Evolutionary conservation across 352 stramenopile genomes (phyloP), one percentile per base, ranked within the genome.

Genomic region (Phytophthora sansomeana): DNA sequence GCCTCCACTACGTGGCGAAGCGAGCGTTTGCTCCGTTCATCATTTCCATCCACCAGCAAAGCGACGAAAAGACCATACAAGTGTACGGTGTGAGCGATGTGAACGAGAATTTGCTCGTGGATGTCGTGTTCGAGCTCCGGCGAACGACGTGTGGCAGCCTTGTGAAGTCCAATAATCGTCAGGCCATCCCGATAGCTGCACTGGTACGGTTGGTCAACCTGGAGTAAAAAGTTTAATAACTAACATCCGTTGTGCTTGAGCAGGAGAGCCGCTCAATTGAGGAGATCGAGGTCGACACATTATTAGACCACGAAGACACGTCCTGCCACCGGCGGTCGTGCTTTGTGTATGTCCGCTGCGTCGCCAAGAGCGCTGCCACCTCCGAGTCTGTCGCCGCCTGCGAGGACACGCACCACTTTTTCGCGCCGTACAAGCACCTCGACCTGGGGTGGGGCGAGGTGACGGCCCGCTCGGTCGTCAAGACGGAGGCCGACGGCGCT

Each of bases 1-100:
- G 81, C 35, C 72, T 96, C 28, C 88, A 95, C 55, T 90, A 93
- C 57, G 78, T 89, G 29, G 76, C 89, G 17, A 81, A 82, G 58
- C 80, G 82, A 9, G 72, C 80, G 17, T 94, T 90, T 74, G 82
- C 85, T 46, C 85, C 88, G 24, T 79, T 96, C 30, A 60, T 90
- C 26, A 35, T 92, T 26, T 83, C 80, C 21, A 63, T 82, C 6
- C 63, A 80, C 35, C 36, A 78, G 19, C 63, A 59, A n/a, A 16
- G 41, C 2, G 54, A 69, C n/a, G 58, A 46, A 6, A 38, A 57
- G 35, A 24, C n/a, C n/a, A 26, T 91, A 5, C 47, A 77, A 55
- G 46, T 87, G 8, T 68, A 75, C 16, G 78, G 63, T 6, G 72
- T 91, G 33, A 91, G 79, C 62, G 82, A 91, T 58, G 21, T 83